phyloP scores from a whole-genome alignment of 2,329 filamentous ascomycete species.

The Cercospora sp. region DNA sequence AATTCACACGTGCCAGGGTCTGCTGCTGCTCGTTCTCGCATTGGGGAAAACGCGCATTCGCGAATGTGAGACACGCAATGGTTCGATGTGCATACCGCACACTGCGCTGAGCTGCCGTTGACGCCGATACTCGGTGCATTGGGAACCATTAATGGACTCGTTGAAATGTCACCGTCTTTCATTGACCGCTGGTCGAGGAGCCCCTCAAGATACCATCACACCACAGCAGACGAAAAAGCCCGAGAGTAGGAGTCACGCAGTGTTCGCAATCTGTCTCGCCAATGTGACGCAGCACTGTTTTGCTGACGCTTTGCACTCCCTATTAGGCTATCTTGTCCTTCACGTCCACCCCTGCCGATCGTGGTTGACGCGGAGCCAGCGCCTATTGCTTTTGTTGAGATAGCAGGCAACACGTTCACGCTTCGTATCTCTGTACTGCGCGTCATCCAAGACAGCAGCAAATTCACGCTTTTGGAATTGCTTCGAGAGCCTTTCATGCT shows the following conservation, averaged over 20 bases:
- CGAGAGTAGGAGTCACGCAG: neutral
- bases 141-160: neutral
- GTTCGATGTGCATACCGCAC: neutral
- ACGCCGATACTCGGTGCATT: neutral
- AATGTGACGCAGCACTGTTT: neutral
- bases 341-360: neutral
- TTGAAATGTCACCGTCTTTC: neutral
- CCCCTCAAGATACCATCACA: neutral
- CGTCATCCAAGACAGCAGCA: neutral
- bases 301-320: neutral
- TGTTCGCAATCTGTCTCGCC: neutral
- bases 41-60: conserved; percentile 1
- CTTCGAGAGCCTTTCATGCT: neutral
- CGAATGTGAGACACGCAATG: conserved; percentile 2
- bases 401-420: neutral
- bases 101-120: neutral
- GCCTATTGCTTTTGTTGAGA: neutral
- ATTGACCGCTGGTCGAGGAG: neutral
- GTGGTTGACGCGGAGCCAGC: neutral
- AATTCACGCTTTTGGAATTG: neutral
- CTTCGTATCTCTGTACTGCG: no score
- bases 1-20: neutral
- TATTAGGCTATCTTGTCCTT: neutral
- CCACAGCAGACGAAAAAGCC: neutral
- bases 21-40: conserved; percentile 6